These are phyloP conservation scores for Talaromyces ruber DNA, from an alignment of 495 filamentous ascomycete genomes.

Conservation along the genomic window DNA sequence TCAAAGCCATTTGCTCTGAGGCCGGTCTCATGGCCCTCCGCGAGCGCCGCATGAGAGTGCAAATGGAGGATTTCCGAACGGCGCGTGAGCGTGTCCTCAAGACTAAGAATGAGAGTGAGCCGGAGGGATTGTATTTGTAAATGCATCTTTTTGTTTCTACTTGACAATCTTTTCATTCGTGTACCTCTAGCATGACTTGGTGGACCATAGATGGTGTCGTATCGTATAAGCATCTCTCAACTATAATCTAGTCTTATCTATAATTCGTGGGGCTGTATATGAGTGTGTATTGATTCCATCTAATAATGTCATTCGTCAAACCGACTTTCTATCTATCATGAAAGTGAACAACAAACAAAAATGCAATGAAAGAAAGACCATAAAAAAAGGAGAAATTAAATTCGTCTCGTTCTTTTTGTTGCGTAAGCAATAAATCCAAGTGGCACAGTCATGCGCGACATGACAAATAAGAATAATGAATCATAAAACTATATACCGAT, in stretches of 20 bases:
- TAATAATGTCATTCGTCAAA: background rate
- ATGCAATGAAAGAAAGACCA: background rate
- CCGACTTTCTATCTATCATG: background rate
- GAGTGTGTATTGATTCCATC: background rate
- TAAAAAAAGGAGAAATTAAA: background rate
- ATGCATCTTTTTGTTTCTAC: background rate
- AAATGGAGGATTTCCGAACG: constrained; percentile 95
- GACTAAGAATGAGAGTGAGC: constrained; percentile 97
- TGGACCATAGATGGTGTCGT: background rate
- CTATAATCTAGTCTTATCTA: background rate
- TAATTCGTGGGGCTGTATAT: background rate
- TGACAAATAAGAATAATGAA: background rate
- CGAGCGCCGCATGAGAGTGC: constrained; percentile 94
- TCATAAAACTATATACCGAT: background rate
- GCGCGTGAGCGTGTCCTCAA: constrained; percentile 93
- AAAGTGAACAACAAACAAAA: background rate
- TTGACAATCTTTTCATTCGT: background rate
- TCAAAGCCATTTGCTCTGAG: constrained; percentile 97
- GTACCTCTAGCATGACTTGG: background rate
- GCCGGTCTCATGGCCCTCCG: constrained; percentile 91
- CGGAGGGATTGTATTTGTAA: constrained; percentile 98
- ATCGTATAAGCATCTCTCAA: background rate
- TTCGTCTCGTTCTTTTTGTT: background rate
- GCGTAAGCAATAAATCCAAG: background rate
- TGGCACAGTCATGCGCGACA: background rate